Base-by-base conservation (phyloP, 805 yeast genomes). In the Starmerella powellii region DNA sequence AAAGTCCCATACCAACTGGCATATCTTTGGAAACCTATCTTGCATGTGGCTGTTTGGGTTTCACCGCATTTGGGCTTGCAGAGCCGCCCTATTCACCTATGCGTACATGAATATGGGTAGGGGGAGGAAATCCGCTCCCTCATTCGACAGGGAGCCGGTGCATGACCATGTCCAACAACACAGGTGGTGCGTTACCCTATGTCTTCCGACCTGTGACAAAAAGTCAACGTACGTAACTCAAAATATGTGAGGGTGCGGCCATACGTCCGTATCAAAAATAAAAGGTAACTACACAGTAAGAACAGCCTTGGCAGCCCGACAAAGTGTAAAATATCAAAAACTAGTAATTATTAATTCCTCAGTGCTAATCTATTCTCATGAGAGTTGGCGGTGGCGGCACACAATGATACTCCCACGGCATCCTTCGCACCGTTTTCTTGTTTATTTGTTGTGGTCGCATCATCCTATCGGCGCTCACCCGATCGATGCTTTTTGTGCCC, bases 401-500 rank as follows among this genome's bases (percentile, higher is more conserved):
- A n/a, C n/a, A n/a, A n/a, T n/a, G n/a, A n/a, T 13, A 8, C 30
- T 13, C 15, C 15, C 30, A 27, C 30, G 12, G 15, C 4, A 10
- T n/a, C 15, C 4, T 5, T 5, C 12, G 12, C 6, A 10, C 15
- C 17, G n/a, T 33, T 33, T 33, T 27, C 38, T 32, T 40, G 43
- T 44, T 43, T 47, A 28, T 47, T 47, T 47, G 48, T 44, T 47
- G 36, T 47, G 43, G 40, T 33, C 34, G 33, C 21, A 28, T 42
- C 16, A 28, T 28, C 40, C 44, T 44, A 42, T 45, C 48, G 50
- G 34, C 38, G 35, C n/a, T 38, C 16, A 26, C 21, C 46, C 50
- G 47, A 31, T 37, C 52, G 21, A 31, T 48, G 52, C 47, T 48
- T 48, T 48, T 47, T 41, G 18, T 28, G 30, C 43, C 50, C 42